Evolutionary conservation across 305 asterid genomes (phyloP).

Genomic region (Solanum hybrid): DNA sequence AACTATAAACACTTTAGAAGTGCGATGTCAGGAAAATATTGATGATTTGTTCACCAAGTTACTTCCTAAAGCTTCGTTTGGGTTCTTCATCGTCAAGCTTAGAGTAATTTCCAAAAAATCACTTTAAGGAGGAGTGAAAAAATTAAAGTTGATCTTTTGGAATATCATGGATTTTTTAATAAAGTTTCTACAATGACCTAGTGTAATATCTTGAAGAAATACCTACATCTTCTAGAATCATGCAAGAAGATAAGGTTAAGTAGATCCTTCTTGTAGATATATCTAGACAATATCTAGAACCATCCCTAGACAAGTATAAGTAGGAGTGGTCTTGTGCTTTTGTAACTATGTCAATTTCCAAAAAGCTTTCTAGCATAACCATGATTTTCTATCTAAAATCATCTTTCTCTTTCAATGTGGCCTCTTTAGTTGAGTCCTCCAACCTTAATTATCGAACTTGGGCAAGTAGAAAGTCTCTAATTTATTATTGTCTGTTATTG

Average conservation of each 20-base stretch:
- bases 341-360: background rate
- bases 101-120: background rate
- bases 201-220: background rate
- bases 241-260: background rate
- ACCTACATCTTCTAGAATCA: background rate
- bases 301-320: background rate
- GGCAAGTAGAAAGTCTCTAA: background rate
- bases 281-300: background rate
- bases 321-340: background rate
- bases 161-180: background rate
- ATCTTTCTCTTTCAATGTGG: background rate
- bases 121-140: background rate
- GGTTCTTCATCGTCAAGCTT: background rate
- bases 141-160: background rate
- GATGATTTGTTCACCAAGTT: slow-evolving; percentile 1
- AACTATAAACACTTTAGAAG: background rate
- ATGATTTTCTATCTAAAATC: background rate
- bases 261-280: background rate
- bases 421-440: background rate
- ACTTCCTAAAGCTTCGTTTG: background rate
- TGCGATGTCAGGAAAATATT: background rate
- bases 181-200: background rate
- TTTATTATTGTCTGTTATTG: background rate
- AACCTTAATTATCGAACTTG: background rate
- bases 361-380: background rate